These are phyloP conservation scores for Vitis hybrid DNA, from an alignment of 177 flowering plant species.

Conservation along the genomic window DNA sequence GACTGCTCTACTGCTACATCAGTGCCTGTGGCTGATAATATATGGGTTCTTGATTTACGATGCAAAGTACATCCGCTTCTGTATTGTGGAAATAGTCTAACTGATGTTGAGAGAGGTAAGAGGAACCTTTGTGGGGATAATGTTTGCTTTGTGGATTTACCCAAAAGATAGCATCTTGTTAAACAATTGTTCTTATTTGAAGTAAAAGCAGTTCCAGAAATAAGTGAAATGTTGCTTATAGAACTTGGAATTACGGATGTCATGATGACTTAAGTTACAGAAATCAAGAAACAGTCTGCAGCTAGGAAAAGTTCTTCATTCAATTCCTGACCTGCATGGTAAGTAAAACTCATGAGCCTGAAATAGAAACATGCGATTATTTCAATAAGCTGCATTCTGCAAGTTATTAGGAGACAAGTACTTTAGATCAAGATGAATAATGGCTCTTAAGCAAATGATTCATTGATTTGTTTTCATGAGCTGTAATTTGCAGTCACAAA, in stretches of 20 bases:
- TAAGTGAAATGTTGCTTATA: conserved; percentile 39
- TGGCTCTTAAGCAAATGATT: background rate
- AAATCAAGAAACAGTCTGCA: conserved; percentile 8
- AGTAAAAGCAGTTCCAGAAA: conserved; percentile 48
- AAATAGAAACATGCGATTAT: background rate
- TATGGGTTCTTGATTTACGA: conserved; percentile 23
- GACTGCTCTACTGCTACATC: conserved; percentile 73
- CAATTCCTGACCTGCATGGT: conserved; percentile 36
- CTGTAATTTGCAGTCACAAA: background rate
- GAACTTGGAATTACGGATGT: conserved; percentile 69
- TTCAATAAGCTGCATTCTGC: no score
- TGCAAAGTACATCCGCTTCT: conserved; percentile 22
- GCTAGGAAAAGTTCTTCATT: conserved; percentile 20
- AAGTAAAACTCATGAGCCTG: conserved; percentile 1
- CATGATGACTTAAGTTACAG: conserved; percentile 43
- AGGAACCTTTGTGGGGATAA: conserved; percentile 32
- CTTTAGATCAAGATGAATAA: background rate
- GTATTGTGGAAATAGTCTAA: conserved; percentile 44
- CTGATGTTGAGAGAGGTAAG: conserved; percentile 44
- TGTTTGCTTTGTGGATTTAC: conserved; percentile 30
- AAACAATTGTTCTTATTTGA: conserved; percentile 37
- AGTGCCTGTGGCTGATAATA: conserved; percentile 59
- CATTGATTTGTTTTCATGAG: background rate
- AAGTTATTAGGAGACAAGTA: background rate
- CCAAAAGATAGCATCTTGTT: conserved; percentile 32